Conservation (phyloP, 73 alveolate genomes). For the Symbiodinium natans region DNA sequence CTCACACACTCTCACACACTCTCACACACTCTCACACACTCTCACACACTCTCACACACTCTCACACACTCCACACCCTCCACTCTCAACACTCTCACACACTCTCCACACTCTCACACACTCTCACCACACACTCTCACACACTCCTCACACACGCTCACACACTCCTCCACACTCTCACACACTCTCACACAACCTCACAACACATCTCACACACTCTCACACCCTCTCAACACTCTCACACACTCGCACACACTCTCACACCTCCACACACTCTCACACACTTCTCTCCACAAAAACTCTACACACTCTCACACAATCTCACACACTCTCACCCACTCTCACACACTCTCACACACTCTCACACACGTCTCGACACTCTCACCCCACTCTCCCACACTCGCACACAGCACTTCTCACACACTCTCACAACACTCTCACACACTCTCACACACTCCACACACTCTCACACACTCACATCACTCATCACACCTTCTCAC, state of each 20-base stretch:
- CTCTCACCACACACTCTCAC: background rate
- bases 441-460: background rate
- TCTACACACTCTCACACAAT: background rate
- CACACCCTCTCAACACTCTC: background rate
- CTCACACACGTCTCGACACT: background rate
- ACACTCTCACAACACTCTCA: background rate
- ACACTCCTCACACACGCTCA: background rate
- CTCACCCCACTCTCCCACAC: background rate
- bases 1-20: background rate
- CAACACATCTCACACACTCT: background rate
- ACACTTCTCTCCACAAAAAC: background rate
- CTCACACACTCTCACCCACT: constrained; percentile 7
- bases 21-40: background rate
- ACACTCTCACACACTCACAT: background rate
- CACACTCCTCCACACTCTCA: background rate
- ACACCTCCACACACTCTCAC: background rate
- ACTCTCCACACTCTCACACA: background rate
- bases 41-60: background rate
- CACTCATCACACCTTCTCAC: background rate
- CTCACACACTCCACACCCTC: background rate
- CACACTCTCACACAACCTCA: background rate
- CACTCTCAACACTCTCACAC: constrained; percentile 2
- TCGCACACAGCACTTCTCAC: background rate
- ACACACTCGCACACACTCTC: background rate
- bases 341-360: background rate